Evolutionary conservation across 2,329 filamentous ascomycete genomes (phyloP), one percentile per base, ranked within the genome.

Genomic region (Leptographium procerum): DNA sequence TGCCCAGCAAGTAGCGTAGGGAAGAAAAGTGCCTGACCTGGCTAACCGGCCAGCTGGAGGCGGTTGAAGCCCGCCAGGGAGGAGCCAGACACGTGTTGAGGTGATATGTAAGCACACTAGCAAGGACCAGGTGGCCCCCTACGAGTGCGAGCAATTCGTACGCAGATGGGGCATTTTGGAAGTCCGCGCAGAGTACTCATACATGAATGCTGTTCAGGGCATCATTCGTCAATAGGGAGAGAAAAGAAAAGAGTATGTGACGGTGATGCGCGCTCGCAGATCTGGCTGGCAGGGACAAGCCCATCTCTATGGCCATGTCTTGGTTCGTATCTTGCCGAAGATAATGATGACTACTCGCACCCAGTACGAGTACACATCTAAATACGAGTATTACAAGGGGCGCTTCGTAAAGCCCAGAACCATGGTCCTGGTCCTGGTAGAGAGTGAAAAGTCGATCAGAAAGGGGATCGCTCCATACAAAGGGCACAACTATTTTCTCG

Each of bases 371-470:
- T n/a, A 33, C 29, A 52, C n/a, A 33, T 34, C 29, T 36, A 28
- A 10, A 24, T 11, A 24, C 26, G n/a, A 28, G 36, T 9, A 29
- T 19, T 19, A 40, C 48, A 34, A 36, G 56, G n/a, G 36, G n/a
- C 53, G 48, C 34, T 43, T 45, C 34, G 24, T 10, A 40, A 56
- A 52, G 51, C 57, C 52, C 57, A 55, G 57, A 55, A 54, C 57
- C 57, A 58, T 45, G 57, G 57, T 13, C 19, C 45, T 33, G 57
- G 57, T 53, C 31, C 50, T 43, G 28, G 33, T 33, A 34, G n/a
- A 8, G 31, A 48, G 33, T 2, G 36, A 50, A 56, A 56, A 50
- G 7, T 50, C 50, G 24, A 19, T 26, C 11, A 34, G 47, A 40
- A 24, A 24, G 19, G 16, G 24, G 8, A 19, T 31, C 22, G 40